Percentiles rank a stretch among this genome's conserved stretches.
phyloP scores from a whole-genome alignment of 441 rosid genomes.

The Biscutella auriculata region DNA sequence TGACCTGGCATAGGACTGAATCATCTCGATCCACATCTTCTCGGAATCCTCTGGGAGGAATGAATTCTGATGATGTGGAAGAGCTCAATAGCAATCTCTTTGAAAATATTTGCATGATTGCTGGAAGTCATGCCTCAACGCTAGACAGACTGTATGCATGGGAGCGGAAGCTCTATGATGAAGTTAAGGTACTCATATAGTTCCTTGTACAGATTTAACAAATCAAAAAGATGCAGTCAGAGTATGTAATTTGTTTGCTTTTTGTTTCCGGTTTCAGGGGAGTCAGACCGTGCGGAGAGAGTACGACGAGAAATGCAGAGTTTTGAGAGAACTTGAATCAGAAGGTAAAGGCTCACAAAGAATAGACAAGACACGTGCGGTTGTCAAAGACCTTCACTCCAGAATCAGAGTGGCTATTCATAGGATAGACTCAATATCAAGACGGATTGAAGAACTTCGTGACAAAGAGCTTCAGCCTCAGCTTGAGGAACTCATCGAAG shows the following conservation, averaged over 20 bases:
- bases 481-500: conserved; percentile 84
- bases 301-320: conserved; percentile 56
- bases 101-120: conserved; percentile 65
- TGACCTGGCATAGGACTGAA: conserved; percentile 89
- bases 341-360: conserved; percentile 37
- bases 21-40: conserved; percentile 78
- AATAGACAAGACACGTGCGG: conserved; percentile 78
- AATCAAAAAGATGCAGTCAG: not conserved
- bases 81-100: conserved; percentile 47
- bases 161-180: conserved; percentile 96
- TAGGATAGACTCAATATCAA: conserved; percentile 77
- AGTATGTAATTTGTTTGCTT: not conserved
- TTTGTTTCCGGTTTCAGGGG: conserved; percentile 41
- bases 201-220: not conserved
- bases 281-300: conserved; percentile 60
- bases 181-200: conserved; percentile 72
- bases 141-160: conserved; percentile 88
- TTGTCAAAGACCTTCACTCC: conserved; percentile 82
- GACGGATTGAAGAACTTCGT: conserved; percentile 77
- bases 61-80: conserved; percentile 50
- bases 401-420: conserved; percentile 89
- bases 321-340: conserved; percentile 64
- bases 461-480: conserved; percentile 96
- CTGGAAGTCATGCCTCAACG: conserved; percentile 93
- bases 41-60: conserved; percentile 53